Percentiles rank a stretch among this genome's conserved stretches.
Conservation (phyloP, 2,329 filamentous ascomycete genomes). For the Ophiostoma fasciatum region DNA sequence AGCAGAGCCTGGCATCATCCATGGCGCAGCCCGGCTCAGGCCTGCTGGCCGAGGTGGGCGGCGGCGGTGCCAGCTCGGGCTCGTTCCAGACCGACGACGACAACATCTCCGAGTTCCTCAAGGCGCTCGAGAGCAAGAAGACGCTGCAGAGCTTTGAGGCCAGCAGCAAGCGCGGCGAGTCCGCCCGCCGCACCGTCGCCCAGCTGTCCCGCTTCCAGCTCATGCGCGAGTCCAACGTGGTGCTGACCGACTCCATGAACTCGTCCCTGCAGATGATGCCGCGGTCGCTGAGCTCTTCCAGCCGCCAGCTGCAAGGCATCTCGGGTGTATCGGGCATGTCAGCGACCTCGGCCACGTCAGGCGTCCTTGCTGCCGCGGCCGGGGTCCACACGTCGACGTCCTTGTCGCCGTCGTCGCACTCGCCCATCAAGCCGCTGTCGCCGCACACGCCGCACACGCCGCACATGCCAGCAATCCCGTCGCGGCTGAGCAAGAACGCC, state of each 20-base stretch:
- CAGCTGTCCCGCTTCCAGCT: slow-evolving; percentile 74
- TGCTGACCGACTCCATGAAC: slow-evolving; percentile 82
- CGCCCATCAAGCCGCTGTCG: slow-evolving; percentile 77
- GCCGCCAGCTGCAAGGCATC: slow-evolving; percentile 42
- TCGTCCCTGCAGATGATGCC: slow-evolving; percentile 76
- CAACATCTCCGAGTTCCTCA: slow-evolving; percentile 86
- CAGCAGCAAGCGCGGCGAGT: slow-evolving; percentile 50
- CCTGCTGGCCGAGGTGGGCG: slow-evolving; percentile 53
- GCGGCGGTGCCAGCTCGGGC: slow-evolving; percentile 44
- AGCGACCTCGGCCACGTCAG: neutral
- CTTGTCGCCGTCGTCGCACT: slow-evolving; percentile 63
- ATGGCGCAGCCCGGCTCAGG: slow-evolving; percentile 62
- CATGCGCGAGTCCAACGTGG: slow-evolving; percentile 81
- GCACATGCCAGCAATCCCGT: slow-evolving; percentile 87
- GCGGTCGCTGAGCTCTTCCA: slow-evolving; percentile 62
- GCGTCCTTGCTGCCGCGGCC: neutral
- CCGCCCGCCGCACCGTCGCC: slow-evolving; percentile 60
- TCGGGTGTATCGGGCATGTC: slow-evolving; percentile 31
- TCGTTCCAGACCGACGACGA: slow-evolving; percentile 67
- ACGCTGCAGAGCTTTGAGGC: slow-evolving; percentile 68
- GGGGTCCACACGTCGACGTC: slow-evolving; percentile 38
- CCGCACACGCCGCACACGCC: slow-evolving; percentile 87
- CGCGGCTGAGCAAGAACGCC: slow-evolving; percentile 80
- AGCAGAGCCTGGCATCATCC: slow-evolving; percentile 58
- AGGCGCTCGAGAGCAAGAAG: slow-evolving; percentile 74